Conservation (phyloP, 352 stramenopile species). For the Phytophthora palmivora region DNA sequence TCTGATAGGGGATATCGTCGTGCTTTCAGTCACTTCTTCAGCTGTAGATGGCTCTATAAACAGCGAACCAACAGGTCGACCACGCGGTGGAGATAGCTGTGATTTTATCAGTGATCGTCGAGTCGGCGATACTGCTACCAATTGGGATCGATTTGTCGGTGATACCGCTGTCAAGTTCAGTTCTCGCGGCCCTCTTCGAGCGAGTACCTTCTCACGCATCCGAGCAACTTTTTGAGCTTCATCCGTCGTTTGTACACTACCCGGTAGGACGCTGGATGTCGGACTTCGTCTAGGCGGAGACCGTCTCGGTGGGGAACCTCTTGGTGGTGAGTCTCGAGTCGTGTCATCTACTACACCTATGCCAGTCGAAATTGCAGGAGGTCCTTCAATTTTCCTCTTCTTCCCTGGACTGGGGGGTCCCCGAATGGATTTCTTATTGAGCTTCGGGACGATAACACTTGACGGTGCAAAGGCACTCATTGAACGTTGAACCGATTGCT, state of each 20-base stretch:
- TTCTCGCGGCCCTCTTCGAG: constrained; percentile 22
- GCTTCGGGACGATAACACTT: constrained; percentile 23
- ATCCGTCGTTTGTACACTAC: constrained; percentile 15
- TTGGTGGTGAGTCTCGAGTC: background rate
- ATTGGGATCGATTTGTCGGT: background rate
- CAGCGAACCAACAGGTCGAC: constrained; percentile 8
- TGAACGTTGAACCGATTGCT: constrained; percentile 10
- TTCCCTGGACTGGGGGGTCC: constrained; percentile 15
- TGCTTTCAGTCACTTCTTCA: constrained; percentile 6
- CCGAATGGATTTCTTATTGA: constrained; percentile 29
- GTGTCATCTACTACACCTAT: constrained; percentile 10
- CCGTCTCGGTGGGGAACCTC: no score
- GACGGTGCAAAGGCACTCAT: constrained; percentile 10
- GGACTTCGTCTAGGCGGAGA: background rate
- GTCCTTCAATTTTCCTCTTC: constrained; percentile 4
- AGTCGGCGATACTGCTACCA: constrained; percentile 4
- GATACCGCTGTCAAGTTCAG: constrained; percentile 4
- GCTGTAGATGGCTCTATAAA: constrained; percentile 5
- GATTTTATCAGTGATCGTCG: constrained; percentile 12
- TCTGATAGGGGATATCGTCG: constrained; percentile 48
- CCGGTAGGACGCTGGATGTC: constrained; percentile 1
- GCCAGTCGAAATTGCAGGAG: constrained; percentile 4
- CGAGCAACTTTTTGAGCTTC: constrained; percentile 49
- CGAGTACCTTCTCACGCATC: constrained; percentile 58
- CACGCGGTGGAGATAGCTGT: constrained; percentile 21